Conservation (phyloP, 2,329 filamentous ascomycete species). For the Aspergillus novofumigatus region DNA sequence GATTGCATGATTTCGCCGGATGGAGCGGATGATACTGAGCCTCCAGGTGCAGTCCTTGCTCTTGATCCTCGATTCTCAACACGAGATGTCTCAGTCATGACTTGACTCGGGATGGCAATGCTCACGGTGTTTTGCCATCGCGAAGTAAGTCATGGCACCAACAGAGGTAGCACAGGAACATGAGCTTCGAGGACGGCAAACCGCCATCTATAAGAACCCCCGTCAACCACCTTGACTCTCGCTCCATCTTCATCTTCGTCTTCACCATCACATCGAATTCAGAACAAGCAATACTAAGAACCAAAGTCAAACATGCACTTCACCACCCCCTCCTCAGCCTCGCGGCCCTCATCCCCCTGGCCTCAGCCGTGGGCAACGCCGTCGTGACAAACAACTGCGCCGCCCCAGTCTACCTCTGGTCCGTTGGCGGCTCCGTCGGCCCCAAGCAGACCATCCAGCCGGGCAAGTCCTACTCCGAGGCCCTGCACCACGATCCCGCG, state of each 20-base stretch:
- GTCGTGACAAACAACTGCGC: slow-evolving; percentile 38
- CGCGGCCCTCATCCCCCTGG: slow-evolving; percentile 29
- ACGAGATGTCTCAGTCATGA: slow-evolving; percentile 1
- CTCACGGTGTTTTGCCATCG: not conserved
- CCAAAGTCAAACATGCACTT: slow-evolving; percentile 29
- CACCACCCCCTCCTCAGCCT: slow-evolving; percentile 28
- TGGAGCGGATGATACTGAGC: not conserved
- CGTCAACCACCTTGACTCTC: not conserved
- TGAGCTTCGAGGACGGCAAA: not conserved
- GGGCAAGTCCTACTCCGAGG: slow-evolving; percentile 32
- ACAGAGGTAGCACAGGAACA: not conserved
- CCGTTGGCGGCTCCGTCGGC: slow-evolving; percentile 33
- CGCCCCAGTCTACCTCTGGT: slow-evolving; percentile 36
- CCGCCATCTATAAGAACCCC: not conserved
- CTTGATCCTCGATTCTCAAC: not conserved
- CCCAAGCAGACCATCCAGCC: slow-evolving; percentile 28
- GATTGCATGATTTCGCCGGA: not conserved
- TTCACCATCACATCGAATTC: not conserved
- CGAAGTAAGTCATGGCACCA: not conserved
- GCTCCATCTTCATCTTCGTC: not conserved
- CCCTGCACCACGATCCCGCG: slow-evolving; percentile 30
- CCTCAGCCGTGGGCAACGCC: slow-evolving; percentile 34
- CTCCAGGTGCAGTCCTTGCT: not conserved
- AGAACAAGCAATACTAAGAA: not conserved
- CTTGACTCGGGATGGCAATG: not conserved